Base-by-base conservation (phyloP, 345 rosid species). In the Eucalyptus regnans region DNA sequence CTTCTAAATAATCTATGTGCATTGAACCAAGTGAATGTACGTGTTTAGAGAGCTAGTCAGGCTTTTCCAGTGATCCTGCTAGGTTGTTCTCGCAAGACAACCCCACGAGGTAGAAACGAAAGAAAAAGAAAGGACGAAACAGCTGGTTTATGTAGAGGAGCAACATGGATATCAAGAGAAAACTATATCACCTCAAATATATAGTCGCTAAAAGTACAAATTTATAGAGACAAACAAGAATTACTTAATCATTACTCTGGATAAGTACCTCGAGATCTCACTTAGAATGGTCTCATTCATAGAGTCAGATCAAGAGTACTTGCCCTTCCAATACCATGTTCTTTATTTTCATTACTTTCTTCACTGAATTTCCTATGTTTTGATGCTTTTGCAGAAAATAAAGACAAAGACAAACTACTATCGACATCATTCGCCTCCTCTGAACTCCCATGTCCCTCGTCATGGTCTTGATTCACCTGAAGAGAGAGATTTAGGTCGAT, bases 301-400 rank as follows among this genome's bases (percentile, higher is more conserved):
- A 97, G 91, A 95, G 99, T 97, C 96, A 96, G 99, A 97, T 95
- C 97, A 88, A 95, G 98, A 94, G 98, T 96, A 95, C 98, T 97
- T 90, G 94, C 92, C 94, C 96, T 90, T 92, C 92, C 92, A 81
- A 48, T 68, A 87, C 93, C 86, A 79, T 83, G 88, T 33, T 41
- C 76, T 51, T 71, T 92, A 51, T 68, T 86, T n/a, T 41, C 54
- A 44, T 62, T 91, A 56, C 87, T 86, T 17, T 83, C 92, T 86
- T 91, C 89, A 86, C 91, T 92, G 87, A 92, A 90, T 91, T 92
- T 94, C 68, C 91, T 92, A 89, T 92, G 87, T 90, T 91, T 93
- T 71, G 90, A 90, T 12, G 96, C 89, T 56, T 92, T 87, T 8
- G 93, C 90, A n/a, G 94, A 90, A 88, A 50, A 92, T 90, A 96